A percentile compares a stretch with the other conserved stretches of the same genome.
Evolutionary conservation across 106 monocot species (phyloP).

Genomic region (Chionographis japonica): DNA sequence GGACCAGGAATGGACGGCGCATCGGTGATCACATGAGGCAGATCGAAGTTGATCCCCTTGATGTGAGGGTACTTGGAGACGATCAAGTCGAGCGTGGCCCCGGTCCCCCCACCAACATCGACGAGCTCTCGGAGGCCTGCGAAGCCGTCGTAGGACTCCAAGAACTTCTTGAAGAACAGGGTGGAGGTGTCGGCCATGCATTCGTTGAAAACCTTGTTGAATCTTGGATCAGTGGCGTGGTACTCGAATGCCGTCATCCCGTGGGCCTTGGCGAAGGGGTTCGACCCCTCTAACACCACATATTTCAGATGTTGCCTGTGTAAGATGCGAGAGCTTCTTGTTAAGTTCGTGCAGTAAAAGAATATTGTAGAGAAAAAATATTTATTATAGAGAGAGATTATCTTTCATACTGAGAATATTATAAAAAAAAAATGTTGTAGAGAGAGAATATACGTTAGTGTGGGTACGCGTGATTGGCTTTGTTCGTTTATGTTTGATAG

Average conservation of each 20-base stretch:
- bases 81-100: constrained; percentile 22
- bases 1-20: background rate
- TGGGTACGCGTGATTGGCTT: too few species aligned
- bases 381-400: too few species aligned
- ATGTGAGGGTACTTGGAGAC: constrained; percentile 20
- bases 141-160: constrained; percentile 23
- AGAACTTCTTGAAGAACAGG: constrained; percentile 27
- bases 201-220: constrained; percentile 29
- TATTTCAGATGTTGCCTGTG: constrained; percentile 18
- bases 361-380: too few species aligned
- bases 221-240: background rate
- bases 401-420: too few species aligned
- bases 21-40: constrained; percentile 3
- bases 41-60: constrained; percentile 26
- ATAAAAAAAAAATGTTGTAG: too few species aligned
- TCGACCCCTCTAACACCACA: constrained; percentile 8
- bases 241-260: constrained; percentile 7
- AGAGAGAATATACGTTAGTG: too few species aligned
- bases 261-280: constrained; percentile 2
- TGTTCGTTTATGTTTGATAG: too few species aligned
- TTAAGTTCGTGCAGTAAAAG: too few species aligned
- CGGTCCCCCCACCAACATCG: constrained; percentile 31
- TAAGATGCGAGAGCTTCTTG: too few species aligned
- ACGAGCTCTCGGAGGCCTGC: constrained; percentile 12
- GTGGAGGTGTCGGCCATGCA: constrained; percentile 30